These are phyloP conservation scores for Pseudogymnoascus verrucosus DNA, from an alignment of 2,329 filamentous ascomycete genomes.

Conservation along the genomic window DNA sequence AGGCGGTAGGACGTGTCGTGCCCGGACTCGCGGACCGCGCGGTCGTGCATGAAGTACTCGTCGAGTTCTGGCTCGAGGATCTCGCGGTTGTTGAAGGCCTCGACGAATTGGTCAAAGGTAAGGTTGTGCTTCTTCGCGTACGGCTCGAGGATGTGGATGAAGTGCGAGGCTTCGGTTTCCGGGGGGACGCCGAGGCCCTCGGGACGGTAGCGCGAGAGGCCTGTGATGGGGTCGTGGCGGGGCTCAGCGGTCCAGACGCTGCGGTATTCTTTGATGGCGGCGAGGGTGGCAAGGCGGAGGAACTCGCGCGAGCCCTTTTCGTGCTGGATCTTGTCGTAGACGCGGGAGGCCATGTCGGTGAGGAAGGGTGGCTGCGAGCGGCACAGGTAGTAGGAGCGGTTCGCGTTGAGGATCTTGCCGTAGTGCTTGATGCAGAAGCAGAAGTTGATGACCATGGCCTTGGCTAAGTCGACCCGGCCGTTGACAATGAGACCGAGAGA, in stretches of 20 bases:
- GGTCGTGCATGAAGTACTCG: slow-evolving; percentile 91
- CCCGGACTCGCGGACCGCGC: slow-evolving; percentile 89
- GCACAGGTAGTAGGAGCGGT: slow-evolving; percentile 87
- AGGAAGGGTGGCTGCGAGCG: slow-evolving; percentile 94
- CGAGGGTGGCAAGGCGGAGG: slow-evolving; percentile 68
- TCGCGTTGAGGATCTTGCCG: slow-evolving; percentile 96
- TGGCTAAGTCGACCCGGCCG: slow-evolving; percentile 77
- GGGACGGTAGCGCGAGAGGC: slow-evolving; percentile 41
- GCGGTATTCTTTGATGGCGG: slow-evolving; percentile 72
- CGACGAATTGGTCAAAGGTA: slow-evolving; percentile 75
- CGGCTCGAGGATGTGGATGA: slow-evolving; percentile 32
- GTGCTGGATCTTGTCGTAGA: slow-evolving; percentile 88
- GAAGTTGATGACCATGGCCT: slow-evolving; percentile 93
- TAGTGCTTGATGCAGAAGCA: slow-evolving; percentile 98
- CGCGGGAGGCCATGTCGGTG: slow-evolving; percentile 91
- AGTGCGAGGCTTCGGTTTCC: slow-evolving; percentile 45
- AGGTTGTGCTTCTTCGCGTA: slow-evolving; percentile 56
- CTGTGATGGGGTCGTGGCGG: slow-evolving; percentile 37
- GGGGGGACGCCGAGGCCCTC: slow-evolving; percentile 43
- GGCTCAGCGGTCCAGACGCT: slow-evolving; percentile 24
- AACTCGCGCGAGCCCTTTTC: slow-evolving; percentile 76
- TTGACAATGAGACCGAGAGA: slow-evolving; percentile 82
- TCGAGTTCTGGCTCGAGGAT: slow-evolving; percentile 83
- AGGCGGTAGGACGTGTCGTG: slow-evolving; percentile 95
- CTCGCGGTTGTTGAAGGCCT: slow-evolving; percentile 72